These are phyloP conservation scores for Leonotis leonurus DNA, from an alignment of 257 asterid species.

Conservation along the genomic window DNA sequence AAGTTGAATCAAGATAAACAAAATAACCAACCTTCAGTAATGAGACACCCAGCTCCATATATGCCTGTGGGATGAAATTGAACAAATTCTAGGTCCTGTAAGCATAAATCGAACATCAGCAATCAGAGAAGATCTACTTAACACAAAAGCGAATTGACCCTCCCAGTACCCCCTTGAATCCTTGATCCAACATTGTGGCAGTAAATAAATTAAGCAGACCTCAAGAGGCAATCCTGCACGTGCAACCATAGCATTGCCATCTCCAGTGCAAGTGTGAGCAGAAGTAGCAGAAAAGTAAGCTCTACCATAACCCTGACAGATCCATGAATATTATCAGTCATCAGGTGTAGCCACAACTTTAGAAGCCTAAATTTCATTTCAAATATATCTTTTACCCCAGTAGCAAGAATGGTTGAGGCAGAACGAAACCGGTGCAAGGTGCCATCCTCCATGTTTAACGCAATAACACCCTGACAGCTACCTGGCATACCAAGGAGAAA, in stretches of 20 bases:
- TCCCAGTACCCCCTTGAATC: not conserved
- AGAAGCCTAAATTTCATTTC: not conserved
- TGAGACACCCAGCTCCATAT: slow-evolving; percentile 99
- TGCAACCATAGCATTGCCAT: slow-evolving; percentile 98
- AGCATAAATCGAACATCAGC: slow-evolving; percentile 7
- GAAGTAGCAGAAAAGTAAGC: slow-evolving; percentile 97
- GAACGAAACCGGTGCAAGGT: slow-evolving; percentile 90
- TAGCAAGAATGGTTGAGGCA: slow-evolving; percentile 84
- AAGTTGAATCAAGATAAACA: not conserved
- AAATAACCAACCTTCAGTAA: slow-evolving; percentile 68
- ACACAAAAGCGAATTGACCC: not conserved
- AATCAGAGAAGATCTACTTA: slow-evolving; percentile 5
- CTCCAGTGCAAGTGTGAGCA: slow-evolving; percentile 99
- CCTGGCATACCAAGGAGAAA: slow-evolving; percentile 24
- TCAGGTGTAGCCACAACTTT: not conserved
- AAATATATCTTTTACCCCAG: slow-evolving; percentile 57
- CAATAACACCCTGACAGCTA: slow-evolving; percentile 71
- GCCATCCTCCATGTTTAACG: slow-evolving; percentile 93
- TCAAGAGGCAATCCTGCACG: slow-evolving; percentile 97
- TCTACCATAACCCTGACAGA: slow-evolving; percentile 83
- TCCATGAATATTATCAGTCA: slow-evolving; percentile 9
- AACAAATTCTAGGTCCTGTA: slow-evolving; percentile 95
- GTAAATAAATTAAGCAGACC: slow-evolving; percentile 37
- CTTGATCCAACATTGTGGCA: not conserved
- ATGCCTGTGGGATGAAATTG: slow-evolving; percentile 98